phyloP scores from a whole-genome alignment of 2,329 filamentous ascomycete genomes.

The Diaporthe destruens region DNA sequence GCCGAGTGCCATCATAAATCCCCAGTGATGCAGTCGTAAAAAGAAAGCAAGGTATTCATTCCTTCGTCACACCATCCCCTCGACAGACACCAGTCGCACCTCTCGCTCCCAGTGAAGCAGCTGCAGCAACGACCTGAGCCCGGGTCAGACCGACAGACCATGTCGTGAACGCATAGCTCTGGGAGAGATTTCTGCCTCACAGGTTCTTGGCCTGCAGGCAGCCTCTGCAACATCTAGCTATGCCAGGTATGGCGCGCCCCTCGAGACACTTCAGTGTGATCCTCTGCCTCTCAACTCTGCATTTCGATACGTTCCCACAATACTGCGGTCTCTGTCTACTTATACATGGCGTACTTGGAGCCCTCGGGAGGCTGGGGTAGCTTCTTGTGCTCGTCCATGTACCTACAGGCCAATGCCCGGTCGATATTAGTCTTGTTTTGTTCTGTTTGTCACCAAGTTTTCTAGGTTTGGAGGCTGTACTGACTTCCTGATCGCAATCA shows the following conservation, averaged over 20 bases:
- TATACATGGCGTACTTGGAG: slow-evolving; percentile 59
- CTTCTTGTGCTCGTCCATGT: slow-evolving; percentile 98
- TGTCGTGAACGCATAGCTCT: neutral
- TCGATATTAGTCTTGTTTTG: slow-evolving; percentile 38
- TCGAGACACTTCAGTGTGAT: neutral
- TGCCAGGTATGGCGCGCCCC: neutral
- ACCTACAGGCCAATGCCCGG: slow-evolving; percentile 65
- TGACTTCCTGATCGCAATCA: slow-evolving; percentile 53
- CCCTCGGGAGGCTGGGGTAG: slow-evolving; percentile 93
- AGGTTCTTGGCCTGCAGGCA: too few relatives aligned
- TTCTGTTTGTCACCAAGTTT: too few relatives aligned
- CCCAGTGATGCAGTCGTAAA: slow-evolving; percentile 41
- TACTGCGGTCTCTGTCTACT: slow-evolving; percentile 41
- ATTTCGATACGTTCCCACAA: neutral
- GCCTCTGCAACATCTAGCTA: neutral
- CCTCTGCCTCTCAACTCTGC: neutral
- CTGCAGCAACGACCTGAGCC: neutral
- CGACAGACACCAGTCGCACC: slow-evolving; percentile 1
- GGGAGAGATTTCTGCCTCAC: neutral
- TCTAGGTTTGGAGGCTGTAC: neutral
- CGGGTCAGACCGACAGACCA: neutral
- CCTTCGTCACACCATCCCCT: slow-evolving; percentile 24
- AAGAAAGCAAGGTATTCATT: slow-evolving; percentile 28
- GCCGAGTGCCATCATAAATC: slow-evolving; percentile 35
- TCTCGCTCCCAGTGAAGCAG: neutral